Evolutionary conservation across 345 rosid species (phyloP), one percentile per base, ranked within the genome.

Genomic region (Citrus medica): DNA sequence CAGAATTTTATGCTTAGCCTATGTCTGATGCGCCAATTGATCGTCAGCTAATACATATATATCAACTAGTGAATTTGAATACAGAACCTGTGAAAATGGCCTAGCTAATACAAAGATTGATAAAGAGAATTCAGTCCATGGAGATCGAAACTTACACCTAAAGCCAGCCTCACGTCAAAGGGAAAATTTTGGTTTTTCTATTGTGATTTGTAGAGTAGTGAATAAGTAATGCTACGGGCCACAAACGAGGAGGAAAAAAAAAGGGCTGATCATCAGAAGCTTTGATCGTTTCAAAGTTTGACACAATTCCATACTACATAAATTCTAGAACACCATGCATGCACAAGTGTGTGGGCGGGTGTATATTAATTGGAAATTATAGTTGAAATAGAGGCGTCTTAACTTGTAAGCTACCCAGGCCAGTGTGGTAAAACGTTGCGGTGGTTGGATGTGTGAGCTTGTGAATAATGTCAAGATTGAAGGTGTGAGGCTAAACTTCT

Each of bases 391-490:
- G 33, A 61, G 16, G 67, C 67, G 35, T 62, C 48, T n/a, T 67
- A 67, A 67, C 19, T 62, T 13, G 25, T 10, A 67, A 67, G 48
- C 71, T 67, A 67, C 13, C 24, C 3, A 32, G 33, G 33, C 33
- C 33, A 6, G 24, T 42, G 27, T 42, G 73, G 73, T 69, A 40
- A 69, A 69, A 69, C 73, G 56, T 69, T 69, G 73, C 55, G 58
- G n/a, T 69, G 16, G 73, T 69, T 40, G 35, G 73, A 42, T 69
- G 17, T 42, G 7, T 25, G 25, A 40, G 16, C 6, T 42, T 13
- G 68, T 64, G 40, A 64, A 3, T 19, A 64, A 3, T 19, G 19
- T 64, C 38, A 32, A 30, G 68, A 14, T 30, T 64, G 32, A 16
- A 53, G 1, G 22, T 53, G 22, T 30, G 37, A 64, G 33, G 10